Percentiles rank a stretch among this genome's conserved stretches.
These are phyloP conservation scores for Backusella sp. DNA, from an alignment of 192 early-diverging fungal species.

Conservation along the genomic window DNA sequence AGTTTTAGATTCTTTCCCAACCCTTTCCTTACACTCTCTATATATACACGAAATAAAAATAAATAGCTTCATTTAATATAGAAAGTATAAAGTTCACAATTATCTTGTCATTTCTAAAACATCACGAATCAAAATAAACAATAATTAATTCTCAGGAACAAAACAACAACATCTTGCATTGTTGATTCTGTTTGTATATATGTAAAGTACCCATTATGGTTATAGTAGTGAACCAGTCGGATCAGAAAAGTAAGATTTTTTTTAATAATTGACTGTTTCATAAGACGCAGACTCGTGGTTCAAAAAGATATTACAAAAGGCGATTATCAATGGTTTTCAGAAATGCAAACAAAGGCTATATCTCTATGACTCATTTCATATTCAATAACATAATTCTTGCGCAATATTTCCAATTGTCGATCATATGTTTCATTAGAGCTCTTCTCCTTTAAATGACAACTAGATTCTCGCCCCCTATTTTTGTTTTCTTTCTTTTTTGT, in stretches of 20 bases:
- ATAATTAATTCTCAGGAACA: neutral
- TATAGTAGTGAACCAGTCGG: conserved; percentile 1
- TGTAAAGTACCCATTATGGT: neutral
- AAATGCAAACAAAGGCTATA: neutral
- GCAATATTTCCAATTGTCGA: conserved; percentile 1
- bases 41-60: neutral
- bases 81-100: neutral
- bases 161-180: neutral
- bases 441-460: neutral
- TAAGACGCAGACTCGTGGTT: neutral
- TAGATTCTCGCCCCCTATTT: neutral
- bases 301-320: neutral
- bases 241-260: neutral
- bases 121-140: neutral
- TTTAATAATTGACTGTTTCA: neutral
- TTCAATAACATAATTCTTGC: conserved; percentile 6
- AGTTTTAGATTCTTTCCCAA: neutral
- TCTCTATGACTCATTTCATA: neutral
- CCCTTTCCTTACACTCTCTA: neutral
- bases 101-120: neutral
- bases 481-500: conserved; percentile 13
- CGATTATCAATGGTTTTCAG: neutral
- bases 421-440: neutral
- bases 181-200: neutral
- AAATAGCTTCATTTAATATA: neutral